Evolutionary conservation across 1,284 basidiomycete genomes (phyloP).

Genomic region (Calocybe gambosa): DNA sequence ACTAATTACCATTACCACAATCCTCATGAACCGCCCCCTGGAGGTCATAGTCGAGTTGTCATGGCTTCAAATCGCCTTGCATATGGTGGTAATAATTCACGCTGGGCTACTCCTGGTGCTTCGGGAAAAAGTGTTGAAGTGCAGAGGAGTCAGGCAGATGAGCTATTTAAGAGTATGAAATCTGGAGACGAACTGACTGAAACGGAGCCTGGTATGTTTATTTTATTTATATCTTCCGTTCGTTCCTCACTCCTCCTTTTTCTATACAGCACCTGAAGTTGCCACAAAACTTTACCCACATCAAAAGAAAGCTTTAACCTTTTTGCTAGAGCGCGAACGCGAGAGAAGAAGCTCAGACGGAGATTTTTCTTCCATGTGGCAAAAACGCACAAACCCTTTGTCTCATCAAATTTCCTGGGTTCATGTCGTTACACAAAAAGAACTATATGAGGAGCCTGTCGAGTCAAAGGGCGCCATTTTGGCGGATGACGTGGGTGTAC

Average conservation of each 20-base stretch:
- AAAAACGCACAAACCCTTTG: constrained; percentile 49
- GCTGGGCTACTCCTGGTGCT: constrained; percentile 58
- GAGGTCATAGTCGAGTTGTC: constrained; percentile 48
- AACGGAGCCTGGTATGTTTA: constrained; percentile 69
- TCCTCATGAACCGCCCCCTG: constrained; percentile 82
- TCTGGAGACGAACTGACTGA: constrained; percentile 83
- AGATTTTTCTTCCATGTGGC: constrained; percentile 73
- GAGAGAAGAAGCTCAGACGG: constrained; percentile 53
- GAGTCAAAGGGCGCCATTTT: constrained; percentile 89
- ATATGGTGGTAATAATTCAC: constrained; percentile 33
- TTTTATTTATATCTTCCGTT: constrained; percentile 24
- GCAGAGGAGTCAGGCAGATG: constrained; percentile 91
- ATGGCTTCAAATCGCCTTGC: constrained; percentile 36
- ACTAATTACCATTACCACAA: constrained; percentile 74
- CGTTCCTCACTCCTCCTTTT: neutral
- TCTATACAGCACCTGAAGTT: constrained; percentile 62
- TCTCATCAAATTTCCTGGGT: constrained; percentile 57
- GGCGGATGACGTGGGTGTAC: constrained; percentile 78
- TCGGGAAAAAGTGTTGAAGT: constrained; percentile 83
- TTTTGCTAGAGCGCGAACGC: constrained; percentile 90
- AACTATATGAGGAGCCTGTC: constrained; percentile 58
- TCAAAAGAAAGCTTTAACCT: constrained; percentile 96
- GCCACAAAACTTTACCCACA: constrained; percentile 92
- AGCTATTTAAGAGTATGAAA: constrained; percentile 85
- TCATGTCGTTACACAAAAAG: constrained; percentile 83